These are phyloP conservation scores for Monosporascus sp. DNA, from an alignment of 2,329 filamentous ascomycete species.

Conservation along the genomic window DNA sequence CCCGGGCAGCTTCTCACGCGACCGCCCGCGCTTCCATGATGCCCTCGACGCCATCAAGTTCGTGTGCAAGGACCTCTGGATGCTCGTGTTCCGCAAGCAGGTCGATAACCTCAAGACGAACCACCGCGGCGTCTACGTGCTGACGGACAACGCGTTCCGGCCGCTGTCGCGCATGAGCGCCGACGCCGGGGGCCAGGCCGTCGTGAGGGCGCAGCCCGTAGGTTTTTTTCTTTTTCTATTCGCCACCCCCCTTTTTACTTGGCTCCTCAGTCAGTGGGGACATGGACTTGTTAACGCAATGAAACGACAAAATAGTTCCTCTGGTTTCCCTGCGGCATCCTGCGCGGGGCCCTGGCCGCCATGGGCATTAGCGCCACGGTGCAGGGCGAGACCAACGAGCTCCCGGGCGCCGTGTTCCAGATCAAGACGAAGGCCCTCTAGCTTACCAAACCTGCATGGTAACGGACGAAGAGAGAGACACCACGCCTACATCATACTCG, in stretches of 20 bases:
- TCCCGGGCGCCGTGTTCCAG: slow-evolving; percentile 89
- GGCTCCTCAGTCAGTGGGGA: too few species aligned
- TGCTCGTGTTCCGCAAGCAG: slow-evolving; percentile 88
- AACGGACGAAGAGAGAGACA: too few species aligned
- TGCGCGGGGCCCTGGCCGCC: slow-evolving; percentile 85
- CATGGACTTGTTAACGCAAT: neutral
- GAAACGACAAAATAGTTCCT: slow-evolving; percentile 57
- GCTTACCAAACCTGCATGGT: slow-evolving; percentile 14
- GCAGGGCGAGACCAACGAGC: slow-evolving; percentile 80
- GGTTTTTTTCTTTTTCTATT: slow-evolving; percentile 23
- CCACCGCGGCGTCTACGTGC: slow-evolving; percentile 90
- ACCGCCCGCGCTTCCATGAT: slow-evolving; percentile 82
- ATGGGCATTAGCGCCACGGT: slow-evolving; percentile 89
- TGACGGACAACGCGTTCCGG: slow-evolving; percentile 89
- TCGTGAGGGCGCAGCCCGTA: slow-evolving; percentile 74
- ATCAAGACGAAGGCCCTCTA: slow-evolving; percentile 78
- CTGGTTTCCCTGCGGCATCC: slow-evolving; percentile 91
- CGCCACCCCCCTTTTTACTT: neutral
- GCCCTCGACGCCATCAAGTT: slow-evolving; percentile 97
- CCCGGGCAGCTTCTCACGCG: slow-evolving; percentile 62
- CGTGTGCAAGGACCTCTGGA: slow-evolving; percentile 97
- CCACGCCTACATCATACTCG: too few species aligned
- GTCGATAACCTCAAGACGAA: slow-evolving; percentile 99
- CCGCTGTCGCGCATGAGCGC: slow-evolving; percentile 88
- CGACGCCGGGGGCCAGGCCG: slow-evolving; percentile 66